Evolutionary conservation across 2,329 filamentous ascomycete genomes (phyloP).

Genomic region (Lizonia empirigonia): DNA sequence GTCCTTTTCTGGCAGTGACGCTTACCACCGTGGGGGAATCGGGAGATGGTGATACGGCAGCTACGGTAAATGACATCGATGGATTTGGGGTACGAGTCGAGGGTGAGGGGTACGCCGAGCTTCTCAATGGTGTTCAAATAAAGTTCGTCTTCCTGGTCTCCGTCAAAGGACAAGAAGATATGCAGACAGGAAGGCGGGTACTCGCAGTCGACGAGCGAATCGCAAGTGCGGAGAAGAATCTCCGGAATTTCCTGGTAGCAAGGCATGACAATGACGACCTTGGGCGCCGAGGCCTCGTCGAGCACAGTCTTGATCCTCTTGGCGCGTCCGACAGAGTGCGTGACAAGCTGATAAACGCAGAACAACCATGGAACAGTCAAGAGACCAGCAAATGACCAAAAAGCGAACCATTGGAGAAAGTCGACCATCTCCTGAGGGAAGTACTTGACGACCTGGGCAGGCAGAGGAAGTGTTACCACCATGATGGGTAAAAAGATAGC

Average conservation of each 20-base stretch:
- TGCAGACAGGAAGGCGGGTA: constrained; percentile 93
- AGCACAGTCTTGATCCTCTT: constrained; percentile 83
- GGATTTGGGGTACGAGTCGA: constrained; percentile 81
- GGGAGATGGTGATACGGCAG: constrained; percentile 85
- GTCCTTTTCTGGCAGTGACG: constrained; percentile 92
- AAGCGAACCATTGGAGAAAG: constrained; percentile 90
- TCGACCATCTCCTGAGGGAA: constrained; percentile 73
- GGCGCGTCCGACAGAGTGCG: constrained; percentile 79
- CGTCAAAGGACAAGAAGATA: constrained; percentile 94
- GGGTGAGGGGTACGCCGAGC: constrained; percentile 77
- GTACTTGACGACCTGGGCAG: constrained; percentile 69
- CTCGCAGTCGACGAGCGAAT: constrained; percentile 92
- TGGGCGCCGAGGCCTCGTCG: constrained; percentile 84
- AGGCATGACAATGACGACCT: constrained; percentile 95
- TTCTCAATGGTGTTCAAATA: constrained; percentile 86
- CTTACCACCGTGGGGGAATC: constrained; percentile 93
- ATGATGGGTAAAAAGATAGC: constrained; percentile 90
- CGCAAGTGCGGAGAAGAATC: constrained; percentile 80
- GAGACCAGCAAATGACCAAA: constrained; percentile 87
- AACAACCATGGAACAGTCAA: constrained; percentile 90
- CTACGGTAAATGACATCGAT: constrained; percentile 87
- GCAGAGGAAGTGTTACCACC: constrained; percentile 88
- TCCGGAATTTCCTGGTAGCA: constrained; percentile 92
- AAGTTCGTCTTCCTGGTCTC: constrained; percentile 83
- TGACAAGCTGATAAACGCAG: constrained; percentile 89